phyloP scores from a whole-genome alignment of 306 rosid genomes.

The Dicorynia guianensis region DNA sequence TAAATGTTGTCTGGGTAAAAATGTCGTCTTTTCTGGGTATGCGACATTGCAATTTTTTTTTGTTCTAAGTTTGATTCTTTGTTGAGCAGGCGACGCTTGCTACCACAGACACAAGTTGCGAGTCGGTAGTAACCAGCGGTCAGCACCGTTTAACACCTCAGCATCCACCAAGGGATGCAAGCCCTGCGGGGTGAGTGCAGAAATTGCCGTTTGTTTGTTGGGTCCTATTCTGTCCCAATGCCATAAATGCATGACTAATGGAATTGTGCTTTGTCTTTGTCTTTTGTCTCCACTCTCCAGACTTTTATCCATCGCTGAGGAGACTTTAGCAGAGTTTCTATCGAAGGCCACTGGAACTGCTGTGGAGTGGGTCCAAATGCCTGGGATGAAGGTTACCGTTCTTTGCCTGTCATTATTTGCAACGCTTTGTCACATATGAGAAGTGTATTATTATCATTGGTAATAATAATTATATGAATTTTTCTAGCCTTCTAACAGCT shows the following conservation, averaged over 20 bases:
- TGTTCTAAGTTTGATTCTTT: constrained; percentile 16
- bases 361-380: constrained; percentile 99
- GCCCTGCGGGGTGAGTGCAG: constrained; percentile 95
- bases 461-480: constrained; percentile 21
- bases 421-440: constrained; percentile 24
- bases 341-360: constrained; percentile 99
- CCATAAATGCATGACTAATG: constrained; percentile 35
- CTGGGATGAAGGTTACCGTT: constrained; percentile 94
- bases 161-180: constrained; percentile 99
- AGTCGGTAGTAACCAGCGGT: constrained; percentile 95
- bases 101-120: constrained; percentile 94
- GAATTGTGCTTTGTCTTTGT: constrained; percentile 24
- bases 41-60: background rate
- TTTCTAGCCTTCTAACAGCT: constrained; percentile 54
- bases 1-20: constrained; percentile 9
- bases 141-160: constrained; percentile 89
- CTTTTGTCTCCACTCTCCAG: constrained; percentile 52
- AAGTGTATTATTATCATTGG: constrained; percentile 2
- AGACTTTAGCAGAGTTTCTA: constrained; percentile 99
- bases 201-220: constrained; percentile 13
- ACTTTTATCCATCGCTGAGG: constrained; percentile 99
- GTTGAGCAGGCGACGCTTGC: constrained; percentile 70
- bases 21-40: too few species aligned
- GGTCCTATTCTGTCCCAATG: constrained; percentile 32
- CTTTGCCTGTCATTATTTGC: constrained; percentile 19